These are phyloP conservation scores for Biscutella laevigata DNA, from an alignment of 441 rosid species.

Conservation along the genomic window DNA sequence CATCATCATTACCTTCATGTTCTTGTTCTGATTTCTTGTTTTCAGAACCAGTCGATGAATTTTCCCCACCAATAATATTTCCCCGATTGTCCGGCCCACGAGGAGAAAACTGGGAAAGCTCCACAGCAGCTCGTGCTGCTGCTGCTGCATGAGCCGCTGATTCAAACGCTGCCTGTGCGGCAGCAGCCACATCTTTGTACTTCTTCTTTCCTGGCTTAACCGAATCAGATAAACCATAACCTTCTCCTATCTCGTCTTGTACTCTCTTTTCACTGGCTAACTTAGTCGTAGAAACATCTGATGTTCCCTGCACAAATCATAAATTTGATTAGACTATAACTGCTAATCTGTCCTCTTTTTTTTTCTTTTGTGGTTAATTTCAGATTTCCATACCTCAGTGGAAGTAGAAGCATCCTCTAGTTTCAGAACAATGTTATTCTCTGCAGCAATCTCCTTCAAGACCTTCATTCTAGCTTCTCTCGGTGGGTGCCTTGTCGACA, in stretches of 20 bases:
- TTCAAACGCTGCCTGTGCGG: slow-evolving; percentile 92
- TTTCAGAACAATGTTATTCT: slow-evolving; percentile 50
- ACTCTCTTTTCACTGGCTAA: slow-evolving; percentile 18
- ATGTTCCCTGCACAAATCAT: slow-evolving; percentile 36
- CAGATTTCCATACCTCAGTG: slow-evolving; percentile 34
- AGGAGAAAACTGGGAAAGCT: slow-evolving; percentile 60
- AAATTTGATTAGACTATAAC: neutral
- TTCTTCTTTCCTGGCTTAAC: slow-evolving; percentile 34
- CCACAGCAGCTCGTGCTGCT: slow-evolving; percentile 92
- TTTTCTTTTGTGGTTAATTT: neutral
- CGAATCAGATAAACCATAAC: slow-evolving; percentile 44
- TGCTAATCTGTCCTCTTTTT: neutral
- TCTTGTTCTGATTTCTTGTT: slow-evolving; percentile 16
- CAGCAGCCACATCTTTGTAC: slow-evolving; percentile 86
- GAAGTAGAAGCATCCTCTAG: slow-evolving; percentile 33
- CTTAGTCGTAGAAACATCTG: slow-evolving; percentile 21
- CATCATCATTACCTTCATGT: slow-evolving; percentile 18
- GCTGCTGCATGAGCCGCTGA: slow-evolving; percentile 84
- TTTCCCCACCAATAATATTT: slow-evolving; percentile 13
- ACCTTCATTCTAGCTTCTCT: slow-evolving; percentile 49
- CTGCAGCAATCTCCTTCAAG: slow-evolving; percentile 62
- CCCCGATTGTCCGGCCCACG: slow-evolving; percentile 34
- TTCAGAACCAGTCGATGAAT: neutral
- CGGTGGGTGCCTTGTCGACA: slow-evolving; percentile 67
- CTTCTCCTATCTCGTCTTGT: slow-evolving; percentile 13